These are phyloP conservation scores for Coriaria nepalensis DNA, from an alignment of 306 rosid genomes.

Conservation along the genomic window DNA sequence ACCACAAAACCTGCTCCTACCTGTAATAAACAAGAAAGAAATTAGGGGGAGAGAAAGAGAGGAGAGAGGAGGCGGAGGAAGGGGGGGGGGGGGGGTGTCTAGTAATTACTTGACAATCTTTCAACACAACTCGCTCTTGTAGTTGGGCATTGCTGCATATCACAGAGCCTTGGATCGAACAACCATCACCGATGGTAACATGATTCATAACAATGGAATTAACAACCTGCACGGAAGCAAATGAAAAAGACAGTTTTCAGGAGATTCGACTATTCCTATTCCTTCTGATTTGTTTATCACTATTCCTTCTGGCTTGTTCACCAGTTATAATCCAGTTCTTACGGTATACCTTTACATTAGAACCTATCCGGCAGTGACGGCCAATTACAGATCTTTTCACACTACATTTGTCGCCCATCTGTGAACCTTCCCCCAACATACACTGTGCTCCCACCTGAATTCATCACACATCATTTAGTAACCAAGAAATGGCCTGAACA, in stretches of 20 bases:
- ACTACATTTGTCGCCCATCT: conserved; percentile 96
- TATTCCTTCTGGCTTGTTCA: too few relatives aligned
- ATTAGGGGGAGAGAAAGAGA: conserved; percentile 9
- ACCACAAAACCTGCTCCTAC: conserved; percentile 90
- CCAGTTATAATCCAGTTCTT: not conserved
- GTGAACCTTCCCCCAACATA: conserved; percentile 97
- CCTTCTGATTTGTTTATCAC: too few relatives aligned
- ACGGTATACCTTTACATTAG: conserved; percentile 69
- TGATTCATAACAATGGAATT: conserved; percentile 90
- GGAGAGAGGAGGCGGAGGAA: not conserved
- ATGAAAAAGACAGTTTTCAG: conserved; percentile 1
- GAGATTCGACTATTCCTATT: not conserved
- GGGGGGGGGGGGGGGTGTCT: not conserved
- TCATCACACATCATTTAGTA: conserved; percentile 7
- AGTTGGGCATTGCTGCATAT: conserved; percentile 91
- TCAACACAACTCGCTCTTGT: conserved; percentile 76
- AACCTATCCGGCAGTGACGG: conserved; percentile 96
- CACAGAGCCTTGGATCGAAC: conserved; percentile 88
- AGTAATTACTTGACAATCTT: conserved; percentile 75
- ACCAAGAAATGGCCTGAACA: conserved; percentile 14
- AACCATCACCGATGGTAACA: conserved; percentile 74
- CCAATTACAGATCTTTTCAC: conserved; percentile 96
- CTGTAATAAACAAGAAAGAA: conserved; percentile 27
- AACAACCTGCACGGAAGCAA: conserved; percentile 39
- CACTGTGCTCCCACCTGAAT: conserved; percentile 97